phyloP scores from a whole-genome alignment of 2,329 filamentous ascomycete species.

The Grosmannia penicillata region DNA sequence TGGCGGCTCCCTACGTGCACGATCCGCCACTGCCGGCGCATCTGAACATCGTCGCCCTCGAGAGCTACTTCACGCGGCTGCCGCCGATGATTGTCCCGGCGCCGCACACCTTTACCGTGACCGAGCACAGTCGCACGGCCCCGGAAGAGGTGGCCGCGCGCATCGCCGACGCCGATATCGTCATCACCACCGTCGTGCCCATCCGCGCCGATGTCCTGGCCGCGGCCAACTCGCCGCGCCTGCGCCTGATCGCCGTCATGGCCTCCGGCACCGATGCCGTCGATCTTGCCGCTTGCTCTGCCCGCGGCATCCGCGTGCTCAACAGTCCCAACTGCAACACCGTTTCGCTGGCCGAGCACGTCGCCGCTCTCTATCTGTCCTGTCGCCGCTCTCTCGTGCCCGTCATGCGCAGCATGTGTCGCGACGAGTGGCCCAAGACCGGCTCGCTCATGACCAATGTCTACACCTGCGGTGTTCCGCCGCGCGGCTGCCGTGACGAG shows the following conservation, averaged over 20 bases:
- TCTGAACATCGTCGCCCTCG: conserved; percentile 19
- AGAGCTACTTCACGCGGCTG: conserved; percentile 18
- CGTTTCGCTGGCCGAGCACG: conserved; percentile 15
- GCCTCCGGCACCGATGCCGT: conserved; percentile 17
- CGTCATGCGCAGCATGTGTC: conserved; percentile 14
- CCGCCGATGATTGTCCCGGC: conserved; percentile 13
- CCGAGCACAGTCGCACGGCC: conserved; percentile 14
- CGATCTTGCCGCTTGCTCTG: conserved; percentile 12
- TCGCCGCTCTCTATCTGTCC: conserved; percentile 13
- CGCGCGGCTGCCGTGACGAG: conserved; percentile 10
- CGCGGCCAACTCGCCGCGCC: conserved; percentile 12
- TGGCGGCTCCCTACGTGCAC: not conserved
- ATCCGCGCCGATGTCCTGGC: conserved; percentile 13
- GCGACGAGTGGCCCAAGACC: conserved; percentile 10
- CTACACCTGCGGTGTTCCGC: conserved; percentile 8
- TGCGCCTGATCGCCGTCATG: conserved; percentile 15
- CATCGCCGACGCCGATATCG: conserved; percentile 20
- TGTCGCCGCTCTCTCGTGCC: conserved; percentile 20
- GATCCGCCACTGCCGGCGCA: conserved; percentile 10
- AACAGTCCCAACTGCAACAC: conserved; percentile 17
- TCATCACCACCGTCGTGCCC: conserved; percentile 19
- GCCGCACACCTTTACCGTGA: conserved; percentile 17
- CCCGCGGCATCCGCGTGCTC: conserved; percentile 16
- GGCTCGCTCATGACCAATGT: conserved; percentile 10
- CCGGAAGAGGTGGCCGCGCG: conserved; percentile 15